Evolutionary conservation across 1,284 basidiomycete species (phyloP).

Genomic region (Tremellales sp.): DNA sequence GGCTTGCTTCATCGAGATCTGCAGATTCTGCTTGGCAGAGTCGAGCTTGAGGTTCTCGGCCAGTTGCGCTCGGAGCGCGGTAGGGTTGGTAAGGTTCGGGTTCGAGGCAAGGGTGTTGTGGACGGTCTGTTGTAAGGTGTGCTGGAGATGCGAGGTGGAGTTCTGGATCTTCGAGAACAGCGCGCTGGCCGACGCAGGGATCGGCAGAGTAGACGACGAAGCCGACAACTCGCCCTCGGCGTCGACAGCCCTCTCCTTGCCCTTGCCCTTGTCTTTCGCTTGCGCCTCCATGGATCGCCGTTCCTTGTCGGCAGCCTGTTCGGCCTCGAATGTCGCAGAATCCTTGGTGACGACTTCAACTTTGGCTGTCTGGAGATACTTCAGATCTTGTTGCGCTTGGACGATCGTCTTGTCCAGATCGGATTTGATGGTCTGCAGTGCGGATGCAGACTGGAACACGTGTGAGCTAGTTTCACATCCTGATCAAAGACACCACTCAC

Average conservation of each 20-base stretch:
- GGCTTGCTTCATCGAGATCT: slow-evolving; percentile 59
- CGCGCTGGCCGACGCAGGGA: slow-evolving; percentile 16
- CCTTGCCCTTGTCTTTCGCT: slow-evolving; percentile 29
- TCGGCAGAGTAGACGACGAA: not conserved
- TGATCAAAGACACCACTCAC: slow-evolving; percentile 50
- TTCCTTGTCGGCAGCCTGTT: slow-evolving; percentile 26
- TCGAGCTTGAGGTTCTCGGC: slow-evolving; percentile 61
- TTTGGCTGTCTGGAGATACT: slow-evolving; percentile 43
- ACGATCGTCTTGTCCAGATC: slow-evolving; percentile 71
- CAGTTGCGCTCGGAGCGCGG: slow-evolving; percentile 58
- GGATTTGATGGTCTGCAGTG: slow-evolving; percentile 66
- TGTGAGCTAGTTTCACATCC: slow-evolving; percentile 1
- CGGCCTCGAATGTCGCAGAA: slow-evolving; percentile 24
- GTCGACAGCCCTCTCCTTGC: slow-evolving; percentile 25
- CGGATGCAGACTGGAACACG: slow-evolving; percentile 62
- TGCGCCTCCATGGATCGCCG: slow-evolving; percentile 8
- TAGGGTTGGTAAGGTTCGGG: slow-evolving; percentile 38
- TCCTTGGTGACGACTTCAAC: slow-evolving; percentile 43
- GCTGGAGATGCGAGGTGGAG: slow-evolving; percentile 37
- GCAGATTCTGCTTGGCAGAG: slow-evolving; percentile 41
- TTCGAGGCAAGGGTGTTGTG: slow-evolving; percentile 60
- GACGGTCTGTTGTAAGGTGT: slow-evolving; percentile 57
- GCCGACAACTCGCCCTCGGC: slow-evolving; percentile 2
- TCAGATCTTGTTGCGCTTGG: slow-evolving; percentile 77
- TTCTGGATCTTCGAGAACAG: slow-evolving; percentile 32